These are phyloP conservation scores for Leishmania arabica DNA, from an alignment of 208 protist species.

Conservation along the genomic window DNA sequence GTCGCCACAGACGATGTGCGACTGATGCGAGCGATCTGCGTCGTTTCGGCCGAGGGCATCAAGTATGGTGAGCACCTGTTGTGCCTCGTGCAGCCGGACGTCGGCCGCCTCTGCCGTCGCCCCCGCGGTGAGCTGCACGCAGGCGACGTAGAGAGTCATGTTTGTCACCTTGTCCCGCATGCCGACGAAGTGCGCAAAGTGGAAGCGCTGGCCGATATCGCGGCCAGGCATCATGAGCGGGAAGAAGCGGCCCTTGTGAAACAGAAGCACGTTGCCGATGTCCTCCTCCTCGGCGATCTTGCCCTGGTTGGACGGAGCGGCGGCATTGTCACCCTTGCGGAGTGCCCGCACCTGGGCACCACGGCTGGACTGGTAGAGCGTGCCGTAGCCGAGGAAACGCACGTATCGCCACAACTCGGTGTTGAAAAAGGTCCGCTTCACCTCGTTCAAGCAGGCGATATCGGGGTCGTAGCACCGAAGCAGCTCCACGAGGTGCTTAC, in stretches of 20 bases:
- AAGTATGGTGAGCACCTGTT: constrained; percentile 66
- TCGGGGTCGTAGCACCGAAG: constrained; percentile 81
- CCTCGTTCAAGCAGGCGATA: constrained; percentile 80
- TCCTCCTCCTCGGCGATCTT: constrained; percentile 69
- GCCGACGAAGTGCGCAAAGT: constrained; percentile 75
- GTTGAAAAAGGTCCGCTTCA: constrained; percentile 78
- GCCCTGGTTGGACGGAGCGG: constrained; percentile 31
- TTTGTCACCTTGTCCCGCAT: constrained; percentile 87
- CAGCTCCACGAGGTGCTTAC: constrained; percentile 60
- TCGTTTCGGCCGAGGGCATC: constrained; percentile 63
- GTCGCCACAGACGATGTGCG: constrained; percentile 70
- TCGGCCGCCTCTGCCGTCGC: constrained; percentile 48
- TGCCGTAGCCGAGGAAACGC: constrained; percentile 79
- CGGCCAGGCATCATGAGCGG: constrained; percentile 78
- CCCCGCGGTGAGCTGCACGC: constrained; percentile 80
- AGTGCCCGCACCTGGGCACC: constrained; percentile 59
- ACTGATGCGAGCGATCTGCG: constrained; percentile 66
- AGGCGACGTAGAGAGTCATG: constrained; percentile 70
- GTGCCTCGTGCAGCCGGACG: constrained; percentile 59
- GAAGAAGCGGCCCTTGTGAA: constrained; percentile 88
- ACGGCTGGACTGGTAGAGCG: constrained; percentile 79
- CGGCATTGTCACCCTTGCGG: constrained; percentile 51
- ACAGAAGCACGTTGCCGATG: constrained; percentile 86
- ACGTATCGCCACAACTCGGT: constrained; percentile 65
- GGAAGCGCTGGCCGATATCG: constrained; percentile 57